Evolutionary conservation across 1,284 basidiomycete genomes (phyloP).

Genomic region (Malassezia arunalokei): DNA sequence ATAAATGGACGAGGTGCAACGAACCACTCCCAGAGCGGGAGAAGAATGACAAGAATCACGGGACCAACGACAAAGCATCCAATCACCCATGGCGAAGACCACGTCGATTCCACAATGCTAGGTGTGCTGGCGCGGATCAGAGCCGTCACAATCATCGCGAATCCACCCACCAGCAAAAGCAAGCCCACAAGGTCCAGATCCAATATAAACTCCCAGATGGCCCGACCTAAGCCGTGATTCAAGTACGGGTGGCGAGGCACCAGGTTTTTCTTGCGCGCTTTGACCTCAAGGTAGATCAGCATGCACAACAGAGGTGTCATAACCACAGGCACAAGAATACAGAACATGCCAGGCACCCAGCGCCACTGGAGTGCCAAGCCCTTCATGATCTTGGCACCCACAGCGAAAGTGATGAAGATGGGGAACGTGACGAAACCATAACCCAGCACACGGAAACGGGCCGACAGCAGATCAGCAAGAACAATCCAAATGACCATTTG

Average conservation of each 20-base stretch:
- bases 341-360: slow-evolving; percentile 42
- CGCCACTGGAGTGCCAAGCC: slow-evolving; percentile 24
- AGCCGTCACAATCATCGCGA: slow-evolving; percentile 36
- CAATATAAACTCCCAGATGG: slow-evolving; percentile 17
- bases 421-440: slow-evolving; percentile 38
- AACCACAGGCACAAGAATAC: slow-evolving; percentile 39
- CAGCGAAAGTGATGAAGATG: slow-evolving; percentile 39
- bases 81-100: slow-evolving; percentile 35
- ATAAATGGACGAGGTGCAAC: slow-evolving; percentile 36
- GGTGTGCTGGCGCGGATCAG: slow-evolving; percentile 26
- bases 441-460: slow-evolving; percentile 33
- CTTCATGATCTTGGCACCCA: slow-evolving; percentile 17
- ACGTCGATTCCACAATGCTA: slow-evolving; percentile 5
- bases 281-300: slow-evolving; percentile 29
- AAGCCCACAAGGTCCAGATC: slow-evolving; percentile 39
- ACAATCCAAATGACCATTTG: slow-evolving; percentile 45
- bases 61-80: slow-evolving; percentile 38
- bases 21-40: slow-evolving; percentile 27
- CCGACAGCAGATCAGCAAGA: slow-evolving; percentile 38
- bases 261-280: slow-evolving; percentile 25
- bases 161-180: slow-evolving; percentile 36
- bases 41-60: slow-evolving; percentile 20
- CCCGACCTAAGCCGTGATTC: slow-evolving; percentile 2
- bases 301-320: slow-evolving; percentile 28
- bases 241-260: slow-evolving; percentile 32